Evolutionary conservation across 345 rosid genomes (phyloP).

Genomic region (Linum lewisii): DNA sequence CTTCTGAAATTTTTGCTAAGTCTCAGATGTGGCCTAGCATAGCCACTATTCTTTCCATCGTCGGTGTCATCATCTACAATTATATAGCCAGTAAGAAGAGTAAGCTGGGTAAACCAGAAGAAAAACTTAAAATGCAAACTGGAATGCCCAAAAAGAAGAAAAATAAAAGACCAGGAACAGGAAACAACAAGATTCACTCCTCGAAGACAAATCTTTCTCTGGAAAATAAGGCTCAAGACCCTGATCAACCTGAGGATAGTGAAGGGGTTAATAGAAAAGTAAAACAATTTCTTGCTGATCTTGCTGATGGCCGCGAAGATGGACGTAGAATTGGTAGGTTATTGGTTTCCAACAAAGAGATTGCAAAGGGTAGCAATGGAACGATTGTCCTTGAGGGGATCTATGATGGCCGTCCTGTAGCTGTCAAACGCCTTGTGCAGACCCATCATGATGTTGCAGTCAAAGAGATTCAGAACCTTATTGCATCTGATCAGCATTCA

Average conservation of each 20-base stretch:
- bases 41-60: conserved; percentile 9
- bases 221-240: conserved; percentile 6
- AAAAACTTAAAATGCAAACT: conserved; percentile 16
- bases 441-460: conserved; percentile 61
- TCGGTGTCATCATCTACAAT: conserved; percentile 6
- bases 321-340: conserved; percentile 21
- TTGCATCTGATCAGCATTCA: conserved; percentile 61
- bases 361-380: conserved; percentile 50
- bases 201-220: conserved; percentile 1
- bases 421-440: conserved; percentile 60
- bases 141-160: conserved; percentile 17
- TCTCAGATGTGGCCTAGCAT: conserved; percentile 14
- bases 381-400: conserved; percentile 59
- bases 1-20: conserved; percentile 11
- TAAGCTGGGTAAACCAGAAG: conserved; percentile 28
- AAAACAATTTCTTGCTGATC: not conserved
- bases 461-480: conserved; percentile 59
- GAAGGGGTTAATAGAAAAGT: conserved; percentile 5
- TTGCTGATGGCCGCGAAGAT: conserved; percentile 9
- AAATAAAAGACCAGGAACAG: conserved; percentile 15
- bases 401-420: conserved; percentile 52
- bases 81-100: conserved; percentile 20
- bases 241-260: not conserved
- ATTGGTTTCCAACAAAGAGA: conserved; percentile 18
- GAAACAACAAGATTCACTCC: conserved; percentile 5